Evolutionary conservation across 78 protist species (phyloP), one percentile per base, ranked within the genome.

Genomic region (Dictyostelium capitatum): DNA sequence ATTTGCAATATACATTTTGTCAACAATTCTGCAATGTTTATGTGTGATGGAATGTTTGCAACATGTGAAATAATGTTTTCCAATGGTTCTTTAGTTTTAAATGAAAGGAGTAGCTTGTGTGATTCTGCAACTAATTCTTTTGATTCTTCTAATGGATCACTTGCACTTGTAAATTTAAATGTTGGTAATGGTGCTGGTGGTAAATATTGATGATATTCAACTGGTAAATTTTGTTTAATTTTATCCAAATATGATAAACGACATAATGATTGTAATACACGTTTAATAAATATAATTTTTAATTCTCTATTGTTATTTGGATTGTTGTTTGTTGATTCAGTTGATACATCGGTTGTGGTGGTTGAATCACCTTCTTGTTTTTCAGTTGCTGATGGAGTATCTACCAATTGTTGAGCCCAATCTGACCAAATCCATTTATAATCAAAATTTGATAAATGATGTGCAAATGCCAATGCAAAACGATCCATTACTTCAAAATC

Each of bases 341-440:
- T 17, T 62, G 69, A 6, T 59, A 3, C 28, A 25, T 12, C 25
- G 20, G 75, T 10, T 69, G 53, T 0, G 59, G 74, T 56, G n/a
- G 54, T 17, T 32, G 37, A 11, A 1, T 30, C 23, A 6, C 8
- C 54, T 32, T 70, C 78, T 75, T 48, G 12, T 28, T 54, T 62
- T 85, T 79, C 37, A 69, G 28, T 17, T 15, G 56, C 0, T 25
- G 28, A 8, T 32, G 20, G 28, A 28, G 65, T 5, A 54, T 48
- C 8, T 3, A 30, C n/a, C 28, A 28, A 43, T 20, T 50, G 17
- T 25, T 46, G 56, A 10, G 54, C 77, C 93, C 93, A 87, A 64
- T 87, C 93, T 1, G 48, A 11, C 93, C 93, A 87, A 28, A 87
- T 80, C 93, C 93, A 87, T 50, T 87, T 87, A 57, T 46, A 87